Evolutionary conservation across 2,329 filamentous ascomycete species (phyloP).

Genomic region (Escovopsis sp.): DNA sequence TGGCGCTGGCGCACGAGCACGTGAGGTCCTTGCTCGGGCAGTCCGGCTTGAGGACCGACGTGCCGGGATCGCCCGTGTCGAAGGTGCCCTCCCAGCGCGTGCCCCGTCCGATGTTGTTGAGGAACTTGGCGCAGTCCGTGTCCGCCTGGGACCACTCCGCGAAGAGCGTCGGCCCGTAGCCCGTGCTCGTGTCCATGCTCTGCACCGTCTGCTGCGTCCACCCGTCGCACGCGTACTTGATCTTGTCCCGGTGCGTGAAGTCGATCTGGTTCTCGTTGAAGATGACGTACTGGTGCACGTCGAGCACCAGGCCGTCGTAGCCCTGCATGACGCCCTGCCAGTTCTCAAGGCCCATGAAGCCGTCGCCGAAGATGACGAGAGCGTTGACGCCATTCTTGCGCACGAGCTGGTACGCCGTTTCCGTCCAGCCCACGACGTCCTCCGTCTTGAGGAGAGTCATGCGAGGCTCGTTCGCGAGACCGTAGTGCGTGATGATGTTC

Average conservation of each 20-base stretch:
- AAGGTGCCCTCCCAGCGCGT: constrained; percentile 87
- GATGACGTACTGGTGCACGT: constrained; percentile 96
- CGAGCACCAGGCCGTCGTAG: constrained; percentile 64
- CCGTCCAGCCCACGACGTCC: constrained; percentile 67
- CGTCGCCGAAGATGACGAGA: constrained; percentile 76
- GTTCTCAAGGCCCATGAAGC: constrained; percentile 79
- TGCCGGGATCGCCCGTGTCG: constrained; percentile 47
- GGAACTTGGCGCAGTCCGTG: constrained; percentile 74
- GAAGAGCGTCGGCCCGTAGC: constrained; percentile 86
- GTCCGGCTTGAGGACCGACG: constrained; percentile 50
- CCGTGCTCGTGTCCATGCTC: constrained; percentile 57
- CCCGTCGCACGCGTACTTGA: constrained; percentile 72
- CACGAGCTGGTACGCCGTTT: constrained; percentile 55
- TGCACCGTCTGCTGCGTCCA: constrained; percentile 69
- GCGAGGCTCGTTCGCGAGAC: constrained; percentile 83
- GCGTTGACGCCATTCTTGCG: constrained; percentile 62
- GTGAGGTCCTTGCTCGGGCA: constrained; percentile 53
- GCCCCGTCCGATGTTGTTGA: constrained; percentile 82
- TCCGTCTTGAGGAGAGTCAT: constrained; percentile 58
- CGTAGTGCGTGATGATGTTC: constrained; percentile 85
- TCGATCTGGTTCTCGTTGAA: constrained; percentile 85
- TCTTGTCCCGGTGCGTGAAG: constrained; percentile 67
- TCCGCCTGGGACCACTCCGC: constrained; percentile 98
- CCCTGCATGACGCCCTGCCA: constrained; percentile 75
- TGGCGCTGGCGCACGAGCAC: constrained; percentile 65